Evolutionary conservation across 768 basidiomycete species (phyloP), one percentile per base, ranked within the genome.

Genomic region (Xerocomellus dryophilus): DNA sequence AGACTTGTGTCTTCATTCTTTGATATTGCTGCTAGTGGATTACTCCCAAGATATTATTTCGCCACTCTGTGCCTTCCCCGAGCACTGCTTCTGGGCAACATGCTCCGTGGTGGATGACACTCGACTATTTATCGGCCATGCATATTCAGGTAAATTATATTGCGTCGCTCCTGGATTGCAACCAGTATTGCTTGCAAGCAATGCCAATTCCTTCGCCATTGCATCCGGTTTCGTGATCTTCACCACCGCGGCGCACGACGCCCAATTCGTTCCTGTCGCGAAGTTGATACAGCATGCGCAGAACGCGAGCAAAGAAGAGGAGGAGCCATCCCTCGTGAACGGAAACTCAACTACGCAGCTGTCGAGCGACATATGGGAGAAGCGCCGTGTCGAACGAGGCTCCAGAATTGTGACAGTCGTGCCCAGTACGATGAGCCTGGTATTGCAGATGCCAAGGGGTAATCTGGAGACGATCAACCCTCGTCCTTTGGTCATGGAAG

Each of bases 381-480:
- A 77, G 11, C 80, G 96, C 38, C 81, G 90, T 18, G 81, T 98
- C 1, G 97, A 99, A 70, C 76, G 97, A 29, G 97, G 97, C 4
- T 86, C 91, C 7, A 74, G 87, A 54, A 94, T 98, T 32, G 93
- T 98, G 5, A 84, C 87, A 0, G 89, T 87, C 12, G 86, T 97
- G 1, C 88, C 94, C 1, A 93, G 86, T 54, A 74, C 83, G 8
- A 98, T 95, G 91, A 85, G 81, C 61, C 71, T 99, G 32, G 90
- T 98, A 0, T 74, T 99, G 10, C 97, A 99, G 72, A 98, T 98
- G 96, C 97, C 96, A 0, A 76, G 97, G 59, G 97, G 97, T 1
- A 98, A 98, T 71, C 66, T 99, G 56, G 97, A 99, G 74, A 98
- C 93, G 1, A 86, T 99, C 49, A 92, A 88, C 62, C 97, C 97